Evolutionary conservation across 257 asterid species (phyloP).

Genomic region (Solanum paucissectum): DNA sequence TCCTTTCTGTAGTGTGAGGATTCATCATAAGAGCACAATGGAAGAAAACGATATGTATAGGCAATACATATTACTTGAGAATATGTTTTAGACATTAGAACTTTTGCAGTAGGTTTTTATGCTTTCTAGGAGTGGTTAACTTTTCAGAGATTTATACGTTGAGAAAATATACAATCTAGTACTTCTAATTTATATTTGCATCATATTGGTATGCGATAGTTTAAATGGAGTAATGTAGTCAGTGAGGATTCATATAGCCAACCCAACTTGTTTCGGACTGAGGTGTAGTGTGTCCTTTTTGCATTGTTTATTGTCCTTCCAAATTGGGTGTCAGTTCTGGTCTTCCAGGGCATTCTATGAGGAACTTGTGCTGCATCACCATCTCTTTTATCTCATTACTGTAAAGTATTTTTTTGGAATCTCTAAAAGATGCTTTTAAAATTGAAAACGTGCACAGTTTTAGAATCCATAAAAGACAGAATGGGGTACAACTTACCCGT

Average conservation of each 20-base stretch:
- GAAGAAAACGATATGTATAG: not conserved
- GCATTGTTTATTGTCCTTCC: not conserved
- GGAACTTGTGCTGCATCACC: not conserved
- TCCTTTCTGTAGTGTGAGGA: not conserved
- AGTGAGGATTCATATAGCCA: not conserved
- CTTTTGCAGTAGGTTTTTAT: not conserved
- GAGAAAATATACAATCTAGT: not conserved
- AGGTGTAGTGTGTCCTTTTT: not conserved
- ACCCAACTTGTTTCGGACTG: not conserved
- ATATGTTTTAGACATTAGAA: not conserved
- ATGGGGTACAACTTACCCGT: not conserved
- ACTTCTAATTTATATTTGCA: not conserved
- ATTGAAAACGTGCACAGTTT: not conserved
- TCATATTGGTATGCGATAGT: not conserved
- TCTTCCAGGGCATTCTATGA: not conserved
- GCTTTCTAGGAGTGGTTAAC: not conserved
- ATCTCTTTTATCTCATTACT: not conserved
- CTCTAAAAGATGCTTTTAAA: not conserved
- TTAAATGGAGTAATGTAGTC: not conserved
- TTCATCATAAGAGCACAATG: not conserved
- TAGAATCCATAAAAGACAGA: not conserved
- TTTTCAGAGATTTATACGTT: not conserved
- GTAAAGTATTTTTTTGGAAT: not conserved
- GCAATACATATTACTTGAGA: not conserved
- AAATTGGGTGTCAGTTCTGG: not conserved